phyloP scores from a whole-genome alignment of 2,329 filamentous ascomycete species.

The Fusarium torulosum region DNA sequence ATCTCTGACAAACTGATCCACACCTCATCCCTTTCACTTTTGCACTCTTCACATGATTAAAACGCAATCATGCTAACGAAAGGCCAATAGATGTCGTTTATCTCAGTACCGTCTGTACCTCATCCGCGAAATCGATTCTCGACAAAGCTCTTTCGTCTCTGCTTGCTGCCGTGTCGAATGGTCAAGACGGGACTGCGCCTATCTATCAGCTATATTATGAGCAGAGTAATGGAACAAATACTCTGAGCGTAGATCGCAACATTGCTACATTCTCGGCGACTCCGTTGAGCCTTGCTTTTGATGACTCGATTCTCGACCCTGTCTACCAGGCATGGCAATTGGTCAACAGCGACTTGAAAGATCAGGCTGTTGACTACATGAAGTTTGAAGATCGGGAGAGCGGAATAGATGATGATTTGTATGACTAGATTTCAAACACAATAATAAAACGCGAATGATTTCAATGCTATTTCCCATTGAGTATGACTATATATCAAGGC shows the following conservation, averaged over 20 bases:
- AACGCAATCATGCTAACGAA: slow-evolving; percentile 51
- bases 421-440: slow-evolving; percentile 52
- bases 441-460: slow-evolving; percentile 13
- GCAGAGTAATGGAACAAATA: slow-evolving; percentile 55
- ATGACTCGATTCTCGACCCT: slow-evolving; percentile 75
- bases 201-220: slow-evolving; percentile 70
- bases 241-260: slow-evolving; percentile 54
- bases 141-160: slow-evolving; percentile 59
- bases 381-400: slow-evolving; percentile 81
- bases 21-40: slow-evolving; percentile 42
- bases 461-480: neutral
- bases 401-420: slow-evolving; percentile 68
- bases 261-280: slow-evolving; percentile 70
- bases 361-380: slow-evolving; percentile 72
- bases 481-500: slow-evolving; percentile 4
- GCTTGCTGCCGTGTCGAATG: slow-evolving; percentile 51
- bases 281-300: slow-evolving; percentile 76
- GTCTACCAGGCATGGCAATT: slow-evolving; percentile 79
- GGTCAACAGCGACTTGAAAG: slow-evolving; percentile 65
- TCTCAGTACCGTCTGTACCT: slow-evolving; percentile 54
- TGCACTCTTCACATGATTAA: slow-evolving; percentile 11
- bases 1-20: slow-evolving; percentile 91
- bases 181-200: slow-evolving; percentile 49
- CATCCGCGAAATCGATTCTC: slow-evolving; percentile 54
- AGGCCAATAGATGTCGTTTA: slow-evolving; percentile 51